Base-by-base conservation (phyloP, 768 basidiomycete genomes). In the Suillus lakei region DNA sequence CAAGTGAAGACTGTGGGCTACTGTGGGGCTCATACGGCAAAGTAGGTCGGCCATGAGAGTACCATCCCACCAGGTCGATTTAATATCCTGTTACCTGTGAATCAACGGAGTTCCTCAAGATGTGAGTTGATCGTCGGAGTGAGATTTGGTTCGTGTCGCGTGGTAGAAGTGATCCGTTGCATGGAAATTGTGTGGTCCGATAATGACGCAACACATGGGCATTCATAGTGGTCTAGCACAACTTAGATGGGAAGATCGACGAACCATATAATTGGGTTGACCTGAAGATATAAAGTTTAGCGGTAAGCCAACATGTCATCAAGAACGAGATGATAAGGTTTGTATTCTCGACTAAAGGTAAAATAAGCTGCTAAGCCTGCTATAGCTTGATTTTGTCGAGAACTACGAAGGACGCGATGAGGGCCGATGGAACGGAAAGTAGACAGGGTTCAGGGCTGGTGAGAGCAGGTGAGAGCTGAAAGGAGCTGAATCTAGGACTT, bases 241-340 rank as follows among this genome's bases (percentile, higher is more conserved):
- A 23, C 46, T 51, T 51, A 30, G 28, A 51, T 54, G 30, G 53
- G 53, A 54, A 54, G 53, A 54, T 54, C 30, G 30, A 21, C 51
- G 5, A 28, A 18, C 7, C 18, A 32, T 54, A 30, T 53, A 15
- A 50, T 50, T 15, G 51, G 28, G 16, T 30, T 53, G 53, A 54
- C 5, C 53, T 54, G 53, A 54, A 54, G 53, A 32, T 54, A 54
- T 54, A 54, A 54, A 54, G 53, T 54, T 54, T 5, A 54, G 53
- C 21, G 2, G 41, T 18, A 18, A 38, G 36, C 36, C 12, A 53
- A 8, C 4, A 18, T 30, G 28, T 28, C 26, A 51, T 30, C 26
- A 16, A 51, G 26, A 51, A 51, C 2, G 18, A 32, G 30, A 54
- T 32, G 53, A 54, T 54, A 54, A 54, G 53, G 53, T 54, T 54